A percentile compares a stretch with the other conserved stretches of the same genome.
phyloP scores from a whole-genome alignment of 345 rosid genomes.

The Mangifera indica region DNA sequence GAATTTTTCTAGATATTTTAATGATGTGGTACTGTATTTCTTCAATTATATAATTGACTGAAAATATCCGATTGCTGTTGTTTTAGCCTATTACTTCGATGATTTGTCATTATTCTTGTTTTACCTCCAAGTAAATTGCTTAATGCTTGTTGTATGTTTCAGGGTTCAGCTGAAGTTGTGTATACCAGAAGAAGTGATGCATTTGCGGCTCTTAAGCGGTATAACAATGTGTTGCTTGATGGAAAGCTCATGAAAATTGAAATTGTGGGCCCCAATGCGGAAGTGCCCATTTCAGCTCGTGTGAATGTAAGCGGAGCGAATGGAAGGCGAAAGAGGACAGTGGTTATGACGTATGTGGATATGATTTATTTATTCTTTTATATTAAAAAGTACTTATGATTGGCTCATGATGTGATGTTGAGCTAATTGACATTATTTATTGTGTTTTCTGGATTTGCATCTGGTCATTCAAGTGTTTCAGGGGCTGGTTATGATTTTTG shows the following conservation, averaged over 20 bases:
- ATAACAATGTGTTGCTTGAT: slow-evolving; percentile 84
- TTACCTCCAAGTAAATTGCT: background rate
- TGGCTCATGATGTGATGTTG: background rate
- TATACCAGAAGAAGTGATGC: slow-evolving; percentile 89
- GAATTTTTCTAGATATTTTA: background rate
- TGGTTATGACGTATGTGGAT: slow-evolving; percentile 62
- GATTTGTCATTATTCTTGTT: background rate
- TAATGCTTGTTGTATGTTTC: slow-evolving; percentile 8
- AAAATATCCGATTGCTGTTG: background rate
- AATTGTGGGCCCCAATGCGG: slow-evolving; percentile 55
- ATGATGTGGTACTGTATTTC: background rate
- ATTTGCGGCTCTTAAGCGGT: slow-evolving; percentile 75
- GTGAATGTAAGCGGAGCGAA: slow-evolving; percentile 73
- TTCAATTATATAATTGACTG: background rate
- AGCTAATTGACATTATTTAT: background rate
- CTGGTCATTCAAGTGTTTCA: background rate
- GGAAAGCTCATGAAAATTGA: slow-evolving; percentile 92
- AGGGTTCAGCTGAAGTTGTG: slow-evolving; percentile 97
- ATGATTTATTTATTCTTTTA: background rate
- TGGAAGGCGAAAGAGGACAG: slow-evolving; percentile 75
- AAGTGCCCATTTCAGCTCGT: slow-evolving; percentile 59
- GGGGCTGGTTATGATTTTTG: background rate
- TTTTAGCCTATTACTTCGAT: too few relatives aligned
- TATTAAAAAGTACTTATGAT: background rate
- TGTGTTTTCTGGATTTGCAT: background rate